These are phyloP conservation scores for Asterionellopsis glacialis DNA, from an alignment of 108 stramenopile genomes.

Conservation along the genomic window DNA sequence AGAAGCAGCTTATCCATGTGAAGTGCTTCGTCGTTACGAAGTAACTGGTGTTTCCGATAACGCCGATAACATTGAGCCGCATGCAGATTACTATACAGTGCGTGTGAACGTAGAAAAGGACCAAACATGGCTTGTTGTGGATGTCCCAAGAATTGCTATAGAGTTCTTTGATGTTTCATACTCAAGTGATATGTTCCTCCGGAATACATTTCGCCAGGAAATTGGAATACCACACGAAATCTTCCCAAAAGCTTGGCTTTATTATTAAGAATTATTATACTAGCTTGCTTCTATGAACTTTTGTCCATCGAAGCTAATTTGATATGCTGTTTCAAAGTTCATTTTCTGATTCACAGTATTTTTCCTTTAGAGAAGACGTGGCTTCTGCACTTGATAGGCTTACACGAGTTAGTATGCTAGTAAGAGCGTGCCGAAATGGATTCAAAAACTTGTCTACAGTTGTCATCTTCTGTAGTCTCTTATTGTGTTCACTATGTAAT, in stretches of 20 bases:
- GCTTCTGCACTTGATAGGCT: no score
- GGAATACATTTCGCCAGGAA: slow-evolving; percentile 39
- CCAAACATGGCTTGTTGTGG: slow-evolving; percentile 10
- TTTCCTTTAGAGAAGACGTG: no score
- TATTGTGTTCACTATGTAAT: no score
- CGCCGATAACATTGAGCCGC: background rate
- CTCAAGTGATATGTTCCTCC: slow-evolving; percentile 19
- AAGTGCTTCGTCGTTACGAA: slow-evolving; percentile 18
- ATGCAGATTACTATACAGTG: slow-evolving; percentile 5
- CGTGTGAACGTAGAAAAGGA: slow-evolving; percentile 16
- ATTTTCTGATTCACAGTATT: no score
- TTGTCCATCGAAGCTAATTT: no score
- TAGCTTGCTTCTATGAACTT: no score
- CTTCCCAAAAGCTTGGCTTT: background rate
- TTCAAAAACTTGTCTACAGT: no score
- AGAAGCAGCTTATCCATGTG: slow-evolving; percentile 18
- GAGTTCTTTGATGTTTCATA: slow-evolving; percentile 25
- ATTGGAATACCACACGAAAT: slow-evolving; percentile 37
- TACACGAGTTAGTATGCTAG: no score
- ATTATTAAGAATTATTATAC: no score
- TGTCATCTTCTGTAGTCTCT: no score
- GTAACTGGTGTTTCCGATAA: slow-evolving; percentile 2
- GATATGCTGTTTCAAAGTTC: no score
- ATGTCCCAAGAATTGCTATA: slow-evolving; percentile 40
- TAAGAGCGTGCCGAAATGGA: no score